Base-by-base conservation (phyloP, 805 yeast genomes). In the Wickerhamomyces bovis region DNA sequence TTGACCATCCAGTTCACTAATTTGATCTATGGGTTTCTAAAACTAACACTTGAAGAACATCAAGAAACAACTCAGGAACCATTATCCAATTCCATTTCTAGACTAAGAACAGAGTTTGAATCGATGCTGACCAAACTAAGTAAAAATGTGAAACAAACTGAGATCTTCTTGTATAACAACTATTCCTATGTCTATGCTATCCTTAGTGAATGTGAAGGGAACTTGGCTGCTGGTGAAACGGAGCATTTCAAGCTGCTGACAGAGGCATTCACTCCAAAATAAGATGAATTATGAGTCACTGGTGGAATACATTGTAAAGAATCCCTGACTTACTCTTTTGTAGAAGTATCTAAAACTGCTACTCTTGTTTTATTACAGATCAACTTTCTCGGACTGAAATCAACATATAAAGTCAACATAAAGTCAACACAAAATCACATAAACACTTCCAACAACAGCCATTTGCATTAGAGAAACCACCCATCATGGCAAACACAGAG, bases 91-190 rank as follows among this genome's bases (percentile, higher is more conserved):
- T 81, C 89, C 2, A 72, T 92, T 7, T 72, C 71, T 5, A 72
- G 96, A 46, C 65, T 92, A 33, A 70, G 92, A 46, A 81, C 80
- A 56, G 96, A 87, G 52, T 90, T 81, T 61, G 98, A 94, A 60
- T 79, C 79, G 20, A 74, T 81, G 1, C 66, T 90, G 61, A 86
- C 94, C 2, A 88, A 83, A 56, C 64, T 89, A 44, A 64, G 76
- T 7, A 81, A 77, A 47, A 72, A 76, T 47, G 61, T 74, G 5
- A 80, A 76, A 44, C 74, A 77, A 50, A 64, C 75, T 11, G 97
- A 89, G 59, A 65, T 76, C 40, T 88, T 89, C 58, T 69, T 90
- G 44, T 85, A 80, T 61, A 85, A 83, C 51, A 69, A 69, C 46
- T 70, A 67, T 55, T 53, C 66, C 26, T 66, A 61, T 40, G 54